Base-by-base conservation (phyloP, 345 rosid genomes). In the Salix caprea region DNA sequence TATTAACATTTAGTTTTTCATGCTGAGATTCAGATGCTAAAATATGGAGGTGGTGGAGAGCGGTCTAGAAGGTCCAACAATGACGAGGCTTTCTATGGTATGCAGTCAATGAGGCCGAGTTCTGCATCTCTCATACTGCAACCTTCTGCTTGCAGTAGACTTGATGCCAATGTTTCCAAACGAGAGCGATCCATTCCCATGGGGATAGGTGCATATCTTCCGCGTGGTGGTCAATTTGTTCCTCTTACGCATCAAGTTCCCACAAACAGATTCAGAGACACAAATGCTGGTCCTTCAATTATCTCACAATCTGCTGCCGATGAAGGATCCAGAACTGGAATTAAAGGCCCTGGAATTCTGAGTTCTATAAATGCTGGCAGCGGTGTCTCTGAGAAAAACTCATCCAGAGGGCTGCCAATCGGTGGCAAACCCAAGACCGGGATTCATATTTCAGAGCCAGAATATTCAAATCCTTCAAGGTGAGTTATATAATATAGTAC, bases 241-340 rank as follows among this genome's bases (percentile, higher is more conserved):
- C 96, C 94, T 50, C 82, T 89, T 78, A 77, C 84, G 76, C 96
- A 88, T 71, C 94, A 91, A 82, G 83, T 74, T 54, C 81, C 89
- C 70, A 74, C 91, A 19, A 93, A 86, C 79, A 91, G 90, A 82
- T 90, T 91, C 71, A 87, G 86, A 77, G 99, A 93, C 37, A 82
- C 82, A 48, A 90, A 77, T 83, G 82, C 82, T 11, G 81, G 86
- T 65, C 78, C 90, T 30, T 90, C 94, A 37, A 56, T 88, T 61
- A 84, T 91, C 56, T 78, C 91, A 58, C 96, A 90, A 46, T 80
- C 92, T 68, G 98, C 97, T 85, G 99, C 98, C 62, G 99, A 96
- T 84, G 99, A 96, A 91, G 99, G 99, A 67, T 93, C 99, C n/a
- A 88, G 99, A 81, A 96, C 98, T 39, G 99, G 98, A 74, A 90